A percentile compares a stretch with the other conserved stretches of the same genome.
phyloP scores from a whole-genome alignment of 2,329 filamentous ascomycete genomes.

The Cryphonectria radicalis region DNA sequence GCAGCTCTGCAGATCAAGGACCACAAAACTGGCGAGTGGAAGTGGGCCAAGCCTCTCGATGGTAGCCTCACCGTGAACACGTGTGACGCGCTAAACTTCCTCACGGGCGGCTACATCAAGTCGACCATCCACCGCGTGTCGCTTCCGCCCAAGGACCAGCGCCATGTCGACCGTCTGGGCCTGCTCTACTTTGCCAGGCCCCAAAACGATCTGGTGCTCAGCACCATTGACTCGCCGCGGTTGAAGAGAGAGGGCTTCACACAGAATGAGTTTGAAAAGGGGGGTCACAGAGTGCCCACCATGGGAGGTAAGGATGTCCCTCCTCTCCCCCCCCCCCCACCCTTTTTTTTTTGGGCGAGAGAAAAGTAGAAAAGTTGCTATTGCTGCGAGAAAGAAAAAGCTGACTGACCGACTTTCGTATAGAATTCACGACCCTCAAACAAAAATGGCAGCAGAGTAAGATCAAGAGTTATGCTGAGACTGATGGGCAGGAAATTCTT shows the following conservation, averaged over 20 bases:
- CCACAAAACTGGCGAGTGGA: conserved; percentile 47
- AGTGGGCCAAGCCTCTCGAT: conserved; percentile 47
- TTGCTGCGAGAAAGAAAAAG: background rate
- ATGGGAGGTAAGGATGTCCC: conserved; percentile 38
- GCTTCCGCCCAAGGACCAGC: conserved; percentile 46
- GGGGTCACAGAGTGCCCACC: conserved; percentile 37
- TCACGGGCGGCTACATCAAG: conserved; percentile 50
- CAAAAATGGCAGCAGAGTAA: conserved; percentile 45
- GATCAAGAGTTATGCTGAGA: conserved; percentile 26
- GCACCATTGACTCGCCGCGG: conserved; percentile 44
- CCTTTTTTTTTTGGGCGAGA: no score
- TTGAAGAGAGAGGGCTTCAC: conserved; percentile 40
- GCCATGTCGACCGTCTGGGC: conserved; percentile 52
- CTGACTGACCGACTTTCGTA: background rate
- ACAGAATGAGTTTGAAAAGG: conserved; percentile 45
- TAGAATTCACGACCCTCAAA: conserved; percentile 43
- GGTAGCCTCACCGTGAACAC: conserved; percentile 54
- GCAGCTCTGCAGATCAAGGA: conserved; percentile 55
- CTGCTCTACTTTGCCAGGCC: conserved; percentile 56
- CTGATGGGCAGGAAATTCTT: conserved; percentile 40
- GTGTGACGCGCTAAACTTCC: conserved; percentile 47
- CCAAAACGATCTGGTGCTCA: conserved; percentile 44
- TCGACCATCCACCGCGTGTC: conserved; percentile 43
- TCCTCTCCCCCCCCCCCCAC: no score
- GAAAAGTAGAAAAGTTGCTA: background rate